Conservation (phyloP, 2,329 filamentous ascomycete species). For the Diaporthe sp. region DNA sequence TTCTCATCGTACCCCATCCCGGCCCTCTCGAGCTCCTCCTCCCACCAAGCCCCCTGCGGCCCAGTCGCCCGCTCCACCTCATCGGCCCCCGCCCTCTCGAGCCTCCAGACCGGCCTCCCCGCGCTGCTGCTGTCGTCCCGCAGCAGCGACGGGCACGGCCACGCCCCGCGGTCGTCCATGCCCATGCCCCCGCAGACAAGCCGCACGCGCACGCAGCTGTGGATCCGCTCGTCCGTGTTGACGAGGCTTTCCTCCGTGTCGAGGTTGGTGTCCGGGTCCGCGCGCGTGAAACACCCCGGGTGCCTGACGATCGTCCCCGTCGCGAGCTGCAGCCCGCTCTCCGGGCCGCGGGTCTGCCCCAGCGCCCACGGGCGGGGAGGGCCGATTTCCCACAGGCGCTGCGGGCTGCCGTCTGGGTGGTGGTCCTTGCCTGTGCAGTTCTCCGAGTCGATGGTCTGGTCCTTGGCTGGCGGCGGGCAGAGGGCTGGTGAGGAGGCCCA, state of each 20-base stretch:
- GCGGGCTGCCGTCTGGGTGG: conserved; percentile 41
- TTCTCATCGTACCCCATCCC: conserved; percentile 40
- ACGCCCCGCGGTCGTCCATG: conserved; percentile 51
- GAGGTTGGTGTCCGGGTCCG: conserved; percentile 53
- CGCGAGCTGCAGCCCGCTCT: conserved; percentile 43
- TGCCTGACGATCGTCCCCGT: conserved; percentile 47
- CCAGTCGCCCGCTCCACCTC: conserved; percentile 30
- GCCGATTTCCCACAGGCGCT: conserved; percentile 41
- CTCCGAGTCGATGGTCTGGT: conserved; percentile 42
- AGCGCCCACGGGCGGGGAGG: conserved; percentile 46
- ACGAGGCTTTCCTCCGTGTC: conserved; percentile 51
- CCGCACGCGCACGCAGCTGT: conserved; percentile 47
- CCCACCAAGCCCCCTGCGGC: conserved; percentile 21
- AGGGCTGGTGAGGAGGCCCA: conserved; percentile 43
- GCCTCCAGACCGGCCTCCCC: conserved; percentile 43
- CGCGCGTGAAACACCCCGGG: conserved; percentile 52
- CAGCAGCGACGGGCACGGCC: conserved; percentile 46
- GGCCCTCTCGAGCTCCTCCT: conserved; percentile 37
- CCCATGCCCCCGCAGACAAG: conserved; percentile 46
- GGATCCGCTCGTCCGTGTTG: conserved; percentile 54
- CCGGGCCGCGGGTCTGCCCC: conserved; percentile 46
- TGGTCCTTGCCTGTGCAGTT: conserved; percentile 46
- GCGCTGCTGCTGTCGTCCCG: conserved; percentile 28
- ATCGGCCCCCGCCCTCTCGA: conserved; percentile 40
- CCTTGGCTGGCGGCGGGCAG: conserved; percentile 42